Evolutionary conservation across 2,329 filamentous ascomycete genomes (phyloP), one percentile per base, ranked within the genome.

Genomic region (Penicillium sp.): DNA sequence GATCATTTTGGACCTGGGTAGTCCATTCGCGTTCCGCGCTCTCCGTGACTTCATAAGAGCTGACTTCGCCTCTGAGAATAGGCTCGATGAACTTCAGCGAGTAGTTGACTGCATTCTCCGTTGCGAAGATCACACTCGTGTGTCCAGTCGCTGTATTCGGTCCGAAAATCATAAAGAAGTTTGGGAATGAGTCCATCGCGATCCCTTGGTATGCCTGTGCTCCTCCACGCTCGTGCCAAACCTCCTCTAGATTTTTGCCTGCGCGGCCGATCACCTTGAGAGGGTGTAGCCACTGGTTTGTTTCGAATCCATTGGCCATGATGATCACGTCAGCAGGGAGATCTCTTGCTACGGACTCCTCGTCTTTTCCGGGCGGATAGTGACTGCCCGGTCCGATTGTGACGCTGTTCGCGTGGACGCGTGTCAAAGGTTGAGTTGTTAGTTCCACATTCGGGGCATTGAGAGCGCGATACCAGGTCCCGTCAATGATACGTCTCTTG

Each of bases 81-180:
- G 81, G 79, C 61, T 77, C 78, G 59, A 88, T 80, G 58, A 88
- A 77, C 0, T 82, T 82, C 9, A 88, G 65, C 0, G 80, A 78
- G 65, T 82, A 86, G 55, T 85, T 82, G 59, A 86, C 74, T 64
- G 80, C 80, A 64, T 87, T 87, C 60, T 88, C 85, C 4, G 77
- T 75, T 0, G 83, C 81, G 62, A 87, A 77, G 43, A 87, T 78
- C 9, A 85, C 81, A 11, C 79, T 83, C 0, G 77, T 81, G 66
- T 88, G 85, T 0, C 85, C 86, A 0, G 85, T 88, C 0, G 75
- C 77, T 0, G 83, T 81, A 63, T 88, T 88, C 0, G 85, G 85
- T 0, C 85, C 85, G 39, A 85, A 79, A 0, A 87, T 69, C 53
- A 86, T 75, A 70, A 88, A 87, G 62, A 87, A 83, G 63, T 88